Base-by-base conservation (phyloP, 2,329 filamentous ascomycete species). In the Alternaria ethzedia region DNA sequence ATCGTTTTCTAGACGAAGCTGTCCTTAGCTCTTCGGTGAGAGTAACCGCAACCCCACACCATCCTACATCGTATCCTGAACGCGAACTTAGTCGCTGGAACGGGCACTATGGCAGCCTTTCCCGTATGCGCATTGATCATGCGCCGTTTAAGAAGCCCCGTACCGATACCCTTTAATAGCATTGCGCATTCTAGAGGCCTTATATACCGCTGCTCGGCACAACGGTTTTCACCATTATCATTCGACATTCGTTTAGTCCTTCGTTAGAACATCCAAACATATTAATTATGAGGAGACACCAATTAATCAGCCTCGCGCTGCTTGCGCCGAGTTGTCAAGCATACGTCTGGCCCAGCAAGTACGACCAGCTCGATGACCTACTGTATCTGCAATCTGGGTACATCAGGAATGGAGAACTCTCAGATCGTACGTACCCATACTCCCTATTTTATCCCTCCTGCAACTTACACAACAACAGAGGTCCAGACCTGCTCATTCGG, bases 401-500 rank as follows among this genome's bases (percentile, higher is more conserved):
- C 23, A 46, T 52, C 12, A 62, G 21, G 13, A 32, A 54, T 2
- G 63, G 59, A n/a, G 15, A 26, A 10, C 56, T 65, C 11, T 57
- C 55, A 15, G 61, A 63, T 25, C 61, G 61, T 63, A 26, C 17
- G 61, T 59, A n/a, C 13, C n/a, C n/a, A n/a, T n/a, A n/a, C n/a
- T n/a, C n/a, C n/a, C n/a, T n/a, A n/a, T n/a, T n/a, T n/a, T n/a
- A n/a, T n/a, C n/a, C n/a, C n/a, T n/a, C n/a, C n/a, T n/a, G n/a
- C n/a, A n/a, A n/a, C n/a, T 54, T 49, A 54, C 32, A 46, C 13
- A 28, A 9, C 10, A n/a, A 30, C 20, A 71, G 69, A 69, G 26
- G 57, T 73, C 15, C 6, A 28, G 15, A 63, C 61, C 11, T 73
- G 71, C 52, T 63, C 44, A 13, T 69, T 69, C 41, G 70, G 66